Percentiles rank a stretch among this genome's conserved stretches.
These are phyloP conservation scores for Mortierella sp. DNA, from an alignment of 371 early-diverging fungal species.

Conservation along the genomic window DNA sequence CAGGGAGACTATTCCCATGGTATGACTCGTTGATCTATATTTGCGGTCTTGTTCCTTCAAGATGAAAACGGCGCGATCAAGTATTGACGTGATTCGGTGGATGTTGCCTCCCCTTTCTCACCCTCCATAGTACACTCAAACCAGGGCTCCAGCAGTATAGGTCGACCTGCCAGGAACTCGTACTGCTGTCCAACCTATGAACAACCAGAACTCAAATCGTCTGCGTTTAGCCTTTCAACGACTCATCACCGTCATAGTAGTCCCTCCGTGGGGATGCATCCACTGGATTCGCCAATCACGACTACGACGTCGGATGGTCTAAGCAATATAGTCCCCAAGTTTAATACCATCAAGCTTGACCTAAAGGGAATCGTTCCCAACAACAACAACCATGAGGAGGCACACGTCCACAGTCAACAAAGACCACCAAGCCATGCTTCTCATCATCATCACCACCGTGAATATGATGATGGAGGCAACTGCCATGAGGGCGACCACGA, in stretches of 20 bases:
- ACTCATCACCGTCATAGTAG: slow-evolving; percentile 11
- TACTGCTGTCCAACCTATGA: slow-evolving; percentile 17
- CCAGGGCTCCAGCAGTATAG: slow-evolving; percentile 5
- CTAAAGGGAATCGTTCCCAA: slow-evolving; percentile 15
- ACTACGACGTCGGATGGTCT: slow-evolving; percentile 22
- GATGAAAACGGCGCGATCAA: too few species aligned
- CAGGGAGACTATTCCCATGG: slow-evolving; percentile 17
- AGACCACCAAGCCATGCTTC: neutral
- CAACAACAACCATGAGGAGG: slow-evolving; percentile 1
- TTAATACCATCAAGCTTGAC: slow-evolving; percentile 37
- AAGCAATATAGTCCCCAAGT: slow-evolving; percentile 40
- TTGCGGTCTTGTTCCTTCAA: too few species aligned
- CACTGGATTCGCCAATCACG: slow-evolving; percentile 29
- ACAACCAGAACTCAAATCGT: slow-evolving; percentile 2
- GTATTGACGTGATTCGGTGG: too few species aligned
- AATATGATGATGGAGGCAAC: neutral
- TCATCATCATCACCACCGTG: neutral
- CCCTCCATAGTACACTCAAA: neutral
- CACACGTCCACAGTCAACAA: slow-evolving; percentile 2
- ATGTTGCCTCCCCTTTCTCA: too few species aligned
- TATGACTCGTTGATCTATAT: slow-evolving; percentile 5
- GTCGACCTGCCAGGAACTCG: slow-evolving; percentile 11
- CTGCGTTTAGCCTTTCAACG: slow-evolving; percentile 4
- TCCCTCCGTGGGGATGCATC: slow-evolving; percentile 23
- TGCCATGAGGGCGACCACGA: too few species aligned